Conservation (phyloP, 768 basidiomycete genomes). For the Coprinopsis marcescibilis region DNA sequence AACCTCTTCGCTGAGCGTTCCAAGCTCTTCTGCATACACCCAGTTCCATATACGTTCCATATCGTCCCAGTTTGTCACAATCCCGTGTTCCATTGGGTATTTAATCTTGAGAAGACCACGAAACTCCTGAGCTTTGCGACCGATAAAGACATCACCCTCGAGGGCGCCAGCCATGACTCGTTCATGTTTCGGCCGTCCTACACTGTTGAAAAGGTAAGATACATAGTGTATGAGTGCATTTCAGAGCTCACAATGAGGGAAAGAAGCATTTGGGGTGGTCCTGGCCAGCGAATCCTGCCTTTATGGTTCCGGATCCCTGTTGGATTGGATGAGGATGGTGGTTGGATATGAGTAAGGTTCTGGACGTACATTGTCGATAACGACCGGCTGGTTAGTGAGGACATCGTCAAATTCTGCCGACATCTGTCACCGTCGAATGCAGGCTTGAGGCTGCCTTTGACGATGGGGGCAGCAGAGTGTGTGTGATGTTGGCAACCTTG, state of each 20-base stretch:
- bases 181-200: constrained; percentile 95
- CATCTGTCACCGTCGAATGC: constrained; percentile 36
- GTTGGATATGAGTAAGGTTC: constrained; percentile 9
- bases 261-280: constrained; percentile 99
- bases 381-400: constrained; percentile 96
- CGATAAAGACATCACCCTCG: constrained; percentile 96
- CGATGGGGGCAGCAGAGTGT: constrained; percentile 1
- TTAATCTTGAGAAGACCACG: constrained; percentile 95
- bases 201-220: constrained; percentile 40
- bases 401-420: constrained; percentile 88
- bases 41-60: constrained; percentile 99
- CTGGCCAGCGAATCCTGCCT: constrained; percentile 98
- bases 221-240: constrained; percentile 27
- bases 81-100: constrained; percentile 99
- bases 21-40: constrained; percentile 94
- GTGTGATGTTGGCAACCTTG: too few species aligned
- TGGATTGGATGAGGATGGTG: constrained; percentile 15
- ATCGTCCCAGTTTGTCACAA: constrained; percentile 99
- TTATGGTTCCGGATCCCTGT: constrained; percentile 97
- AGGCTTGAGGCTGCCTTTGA: constrained; percentile 9
- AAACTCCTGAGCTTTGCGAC: constrained; percentile 90
- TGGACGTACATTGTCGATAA: constrained; percentile 89
- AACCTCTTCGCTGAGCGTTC: constrained; percentile 96
- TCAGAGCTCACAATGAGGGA: constrained; percentile 87
- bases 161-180: constrained; percentile 97